phyloP scores from a whole-genome alignment of 495 filamentous ascomycete genomes.

The Usnea hakonensis region DNA sequence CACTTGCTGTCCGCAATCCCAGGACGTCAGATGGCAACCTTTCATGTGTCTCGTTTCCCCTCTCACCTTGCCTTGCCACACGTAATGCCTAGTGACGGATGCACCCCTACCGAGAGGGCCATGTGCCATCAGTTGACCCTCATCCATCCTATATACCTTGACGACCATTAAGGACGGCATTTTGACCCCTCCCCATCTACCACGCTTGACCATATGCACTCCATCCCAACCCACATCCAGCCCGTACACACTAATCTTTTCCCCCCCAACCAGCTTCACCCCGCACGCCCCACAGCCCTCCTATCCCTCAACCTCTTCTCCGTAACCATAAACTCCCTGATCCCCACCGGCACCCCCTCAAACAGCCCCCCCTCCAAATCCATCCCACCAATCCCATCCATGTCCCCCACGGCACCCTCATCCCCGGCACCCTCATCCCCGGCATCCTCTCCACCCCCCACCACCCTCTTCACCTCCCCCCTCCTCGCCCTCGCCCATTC shows the following conservation, averaged over 20 bases:
- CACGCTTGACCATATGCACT: not conserved
- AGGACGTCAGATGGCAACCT: not conserved
- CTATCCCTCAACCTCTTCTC: conserved; percentile 85
- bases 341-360: conserved; percentile 79
- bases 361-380: conserved; percentile 52
- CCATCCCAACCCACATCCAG: not conserved
- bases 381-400: conserved; percentile 40
- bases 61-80: not conserved
- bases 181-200: not conserved
- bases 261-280: not conserved
- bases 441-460: conserved; percentile 34
- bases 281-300: conserved; percentile 29
- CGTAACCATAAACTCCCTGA: conserved; percentile 93
- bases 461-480: conserved; percentile 36
- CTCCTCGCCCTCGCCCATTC: conserved; percentile 66
- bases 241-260: not conserved
- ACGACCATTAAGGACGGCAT: not conserved
- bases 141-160: too few relatives aligned
- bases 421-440: conserved; percentile 55
- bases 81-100: not conserved
- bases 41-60: not conserved
- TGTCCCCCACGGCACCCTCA: conserved; percentile 69
- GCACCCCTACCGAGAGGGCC: not conserved
- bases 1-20: not conserved
- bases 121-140: not conserved